Base-by-base conservation (phyloP, 768 basidiomycete genomes). In the Calocybe indica region DNA sequence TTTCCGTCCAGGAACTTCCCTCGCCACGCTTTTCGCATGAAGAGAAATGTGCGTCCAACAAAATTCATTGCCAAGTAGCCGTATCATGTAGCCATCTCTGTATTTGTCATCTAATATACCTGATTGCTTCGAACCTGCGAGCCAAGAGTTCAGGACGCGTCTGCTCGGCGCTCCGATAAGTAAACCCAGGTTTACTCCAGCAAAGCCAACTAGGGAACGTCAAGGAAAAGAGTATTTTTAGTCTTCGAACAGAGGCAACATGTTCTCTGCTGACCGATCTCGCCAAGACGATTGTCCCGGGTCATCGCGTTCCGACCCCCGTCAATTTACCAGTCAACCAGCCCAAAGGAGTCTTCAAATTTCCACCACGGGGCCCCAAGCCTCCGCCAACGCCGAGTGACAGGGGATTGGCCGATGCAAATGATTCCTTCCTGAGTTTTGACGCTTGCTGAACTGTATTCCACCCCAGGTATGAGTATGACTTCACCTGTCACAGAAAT, bases 321-420 rank as follows among this genome's bases (percentile, higher is more conserved):
- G 84, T 76, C 47, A 91, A 62, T 62, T 79, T 88, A 37, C 77
- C 82, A 14, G 89, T 83, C 43, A 92, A 62, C 89, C 89, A 92
- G 6, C 82, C 85, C 2, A 92, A 66, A 6, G 88, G 88, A 35
- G 84, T 82, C 56, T 81, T 85, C 47, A 87, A 56, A 46, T 75
- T 75, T 43, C 75, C 67, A 39, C 76, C 76, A 56, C 81, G 77
- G 48, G 83, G 70, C 28, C 80, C 73, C n/a, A 82, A 71, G 5
- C 83, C 82, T 28, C 75, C 72, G 10, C 78, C 75, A 35, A 63
- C 59, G 14, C 88, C 87, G 32, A 92, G 64, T 7, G 89, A 80
- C 36, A 92, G 75, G 6, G 90, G 90, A 57, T 92, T 90, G 12
- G 90, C 79, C n/a, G 88, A 82, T 29, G 78, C 68, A 61, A 80